Conservation (phyloP, 2,329 filamentous ascomycete genomes). For the Fusarium robinianum region DNA sequence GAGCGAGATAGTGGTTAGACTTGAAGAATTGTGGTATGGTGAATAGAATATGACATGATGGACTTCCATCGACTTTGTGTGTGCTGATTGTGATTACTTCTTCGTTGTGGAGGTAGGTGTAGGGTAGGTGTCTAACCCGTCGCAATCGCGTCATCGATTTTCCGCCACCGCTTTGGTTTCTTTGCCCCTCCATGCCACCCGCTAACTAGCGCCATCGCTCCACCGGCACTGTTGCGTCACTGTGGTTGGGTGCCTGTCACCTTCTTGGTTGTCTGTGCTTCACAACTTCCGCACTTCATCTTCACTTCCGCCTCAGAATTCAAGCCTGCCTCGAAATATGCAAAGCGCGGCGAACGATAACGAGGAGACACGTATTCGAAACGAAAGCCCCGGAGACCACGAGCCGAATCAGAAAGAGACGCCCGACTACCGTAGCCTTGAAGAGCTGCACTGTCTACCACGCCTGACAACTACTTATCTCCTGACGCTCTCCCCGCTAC, state of each 20-base stretch:
- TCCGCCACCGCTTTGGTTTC: constrained; percentile 18
- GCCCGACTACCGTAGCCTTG: too few relatives aligned
- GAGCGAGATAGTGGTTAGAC: too few relatives aligned
- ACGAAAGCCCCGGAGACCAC: constrained; percentile 1
- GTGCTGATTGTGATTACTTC: too few relatives aligned
- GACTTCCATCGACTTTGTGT: too few relatives aligned
- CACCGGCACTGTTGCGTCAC: constrained; percentile 39
- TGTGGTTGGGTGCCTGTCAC: constrained; percentile 39
- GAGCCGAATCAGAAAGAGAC: too few relatives aligned
- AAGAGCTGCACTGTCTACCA: too few relatives aligned
- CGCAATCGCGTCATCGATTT: constrained; percentile 31
- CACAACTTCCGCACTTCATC: constrained; percentile 19
- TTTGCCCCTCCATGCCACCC: constrained; percentile 19
- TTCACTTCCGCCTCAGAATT: constrained; percentile 19
- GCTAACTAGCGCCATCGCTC: constrained; percentile 14
- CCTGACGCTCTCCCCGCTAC: too few relatives aligned
- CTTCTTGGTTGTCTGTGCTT: constrained; percentile 30
- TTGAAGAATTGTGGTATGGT: too few relatives aligned
- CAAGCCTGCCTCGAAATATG: constrained; percentile 2
- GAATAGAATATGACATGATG: too few relatives aligned
- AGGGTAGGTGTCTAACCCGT: too few relatives aligned
- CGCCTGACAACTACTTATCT: too few relatives aligned
- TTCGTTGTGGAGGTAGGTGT: too few relatives aligned
- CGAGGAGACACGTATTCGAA: constrained; percentile 3
- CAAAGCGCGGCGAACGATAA: not conserved